These are phyloP conservation scores for Trichopus zeylanicus DNA, from an alignment of 116 monocot species.

Conservation along the genomic window DNA sequence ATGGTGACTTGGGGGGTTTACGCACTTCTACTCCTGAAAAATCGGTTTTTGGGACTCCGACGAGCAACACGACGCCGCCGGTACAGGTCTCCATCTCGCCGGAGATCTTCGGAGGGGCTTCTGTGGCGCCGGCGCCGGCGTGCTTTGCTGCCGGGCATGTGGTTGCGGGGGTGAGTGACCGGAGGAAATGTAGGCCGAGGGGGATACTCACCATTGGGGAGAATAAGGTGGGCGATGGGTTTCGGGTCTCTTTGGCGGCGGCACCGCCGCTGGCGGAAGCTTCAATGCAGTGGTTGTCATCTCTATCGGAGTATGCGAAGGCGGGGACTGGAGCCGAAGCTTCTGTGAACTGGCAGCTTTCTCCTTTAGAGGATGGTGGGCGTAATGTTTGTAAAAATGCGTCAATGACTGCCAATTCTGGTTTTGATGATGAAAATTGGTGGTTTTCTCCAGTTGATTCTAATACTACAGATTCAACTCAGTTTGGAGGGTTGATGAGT, in stretches of 20 bases:
- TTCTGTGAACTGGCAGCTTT: slow-evolving; percentile 37
- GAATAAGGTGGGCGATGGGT: slow-evolving; percentile 1
- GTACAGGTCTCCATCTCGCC: slow-evolving; percentile 60
- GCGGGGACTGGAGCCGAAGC: slow-evolving; percentile 14
- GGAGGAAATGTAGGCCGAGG: slow-evolving; percentile 61
- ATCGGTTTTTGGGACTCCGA: slow-evolving; percentile 9
- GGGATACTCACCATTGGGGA: slow-evolving; percentile 44
- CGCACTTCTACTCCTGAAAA: slow-evolving; percentile 17
- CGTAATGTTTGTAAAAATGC: slow-evolving; percentile 4
- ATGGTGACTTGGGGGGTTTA: not conserved
- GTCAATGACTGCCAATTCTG: not conserved
- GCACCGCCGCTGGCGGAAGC: slow-evolving; percentile 27
- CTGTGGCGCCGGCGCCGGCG: slow-evolving; percentile 34
- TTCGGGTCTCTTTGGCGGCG: slow-evolving; percentile 3
- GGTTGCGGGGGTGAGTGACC: slow-evolving; percentile 42
- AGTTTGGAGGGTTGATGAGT: slow-evolving; percentile 7
- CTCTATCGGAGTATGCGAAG: slow-evolving; percentile 10
- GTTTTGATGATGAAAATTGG: slow-evolving; percentile 18
- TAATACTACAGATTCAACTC: slow-evolving; percentile 12
- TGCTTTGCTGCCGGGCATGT: slow-evolving; percentile 66
- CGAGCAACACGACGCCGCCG: slow-evolving; percentile 39
- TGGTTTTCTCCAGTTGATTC: slow-evolving; percentile 18
- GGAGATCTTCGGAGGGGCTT: slow-evolving; percentile 25
- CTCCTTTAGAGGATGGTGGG: slow-evolving; percentile 14
- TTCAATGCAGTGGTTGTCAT: slow-evolving; percentile 53